Evolutionary conservation across 1,284 basidiomycete species (phyloP).

Genomic region (Boletus semigastroideus): DNA sequence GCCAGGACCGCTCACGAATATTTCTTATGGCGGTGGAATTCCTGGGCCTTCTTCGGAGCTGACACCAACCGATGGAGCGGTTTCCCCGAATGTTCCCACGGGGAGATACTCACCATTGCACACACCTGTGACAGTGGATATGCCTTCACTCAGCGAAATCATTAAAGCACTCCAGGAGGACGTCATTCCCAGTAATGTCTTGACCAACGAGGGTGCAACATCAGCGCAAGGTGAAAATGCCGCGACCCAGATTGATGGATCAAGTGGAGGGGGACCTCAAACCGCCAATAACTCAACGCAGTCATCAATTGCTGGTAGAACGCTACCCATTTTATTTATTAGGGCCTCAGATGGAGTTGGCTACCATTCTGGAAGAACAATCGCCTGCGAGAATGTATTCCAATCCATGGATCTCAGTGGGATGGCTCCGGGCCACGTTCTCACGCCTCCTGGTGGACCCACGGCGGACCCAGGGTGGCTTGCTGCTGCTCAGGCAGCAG

Average conservation of each 20-base stretch:
- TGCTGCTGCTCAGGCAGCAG: slow-evolving; percentile 63
- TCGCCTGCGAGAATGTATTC: slow-evolving; percentile 81
- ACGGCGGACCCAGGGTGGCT: slow-evolving; percentile 61
- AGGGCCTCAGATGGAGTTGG: slow-evolving; percentile 75
- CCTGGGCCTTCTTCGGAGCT: slow-evolving; percentile 34
- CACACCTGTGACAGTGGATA: slow-evolving; percentile 75
- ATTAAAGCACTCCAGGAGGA: slow-evolving; percentile 75
- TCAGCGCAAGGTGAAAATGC: slow-evolving; percentile 28
- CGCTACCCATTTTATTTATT: slow-evolving; percentile 71
- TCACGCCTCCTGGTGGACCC: slow-evolving; percentile 37
- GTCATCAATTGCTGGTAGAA: slow-evolving; percentile 57
- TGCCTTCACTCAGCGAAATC: slow-evolving; percentile 69
- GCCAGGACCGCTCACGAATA: slow-evolving; percentile 61
- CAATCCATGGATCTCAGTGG: slow-evolving; percentile 56
- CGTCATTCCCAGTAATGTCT: slow-evolving; percentile 42
- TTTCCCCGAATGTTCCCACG: slow-evolving; percentile 27
- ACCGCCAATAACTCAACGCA: slow-evolving; percentile 34
- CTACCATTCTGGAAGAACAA: slow-evolving; percentile 81
- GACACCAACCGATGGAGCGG: slow-evolving; percentile 30
- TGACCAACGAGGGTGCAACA: slow-evolving; percentile 35
- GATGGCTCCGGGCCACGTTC: slow-evolving; percentile 40
- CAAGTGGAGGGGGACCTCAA: slow-evolving; percentile 17
- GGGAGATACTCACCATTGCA: slow-evolving; percentile 60
- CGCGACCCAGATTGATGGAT: slow-evolving; percentile 22
- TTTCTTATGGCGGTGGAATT: slow-evolving; percentile 50